These are phyloP conservation scores for Ordospora pajunii DNA, from an alignment of 371 early-diverging fungal genomes.

Conservation along the genomic window DNA sequence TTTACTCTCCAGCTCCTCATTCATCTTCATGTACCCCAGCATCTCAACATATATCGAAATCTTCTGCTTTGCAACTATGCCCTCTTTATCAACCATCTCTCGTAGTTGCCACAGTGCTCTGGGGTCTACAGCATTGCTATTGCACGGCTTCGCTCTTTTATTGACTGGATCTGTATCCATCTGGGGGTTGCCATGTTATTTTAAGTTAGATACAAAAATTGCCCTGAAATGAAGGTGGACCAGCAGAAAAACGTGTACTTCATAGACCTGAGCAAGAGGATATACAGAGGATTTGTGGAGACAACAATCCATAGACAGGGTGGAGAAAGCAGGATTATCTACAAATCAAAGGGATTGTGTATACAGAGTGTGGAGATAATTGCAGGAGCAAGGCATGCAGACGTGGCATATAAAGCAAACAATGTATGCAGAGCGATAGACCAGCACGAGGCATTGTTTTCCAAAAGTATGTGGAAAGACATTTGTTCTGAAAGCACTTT, in stretches of 20 bases:
- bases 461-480: not conserved
- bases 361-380: not conserved
- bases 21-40: conserved; percentile 1
- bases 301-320: conserved; percentile 2
- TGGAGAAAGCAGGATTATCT: not conserved
- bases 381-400: not conserved
- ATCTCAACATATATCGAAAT: not conserved
- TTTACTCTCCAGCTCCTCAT: conserved; percentile 18
- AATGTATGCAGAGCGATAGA: not conserved
- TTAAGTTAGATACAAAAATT: not conserved
- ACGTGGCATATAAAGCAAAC: not conserved
- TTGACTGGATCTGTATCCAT: not conserved
- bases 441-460: not conserved
- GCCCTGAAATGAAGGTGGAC: conserved; percentile 35
- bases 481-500: not conserved
- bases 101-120: not conserved
- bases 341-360: not conserved
- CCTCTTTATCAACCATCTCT: not conserved
- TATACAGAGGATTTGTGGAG: conserved; percentile 45
- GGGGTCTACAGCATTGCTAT: not conserved
- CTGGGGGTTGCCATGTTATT: not conserved
- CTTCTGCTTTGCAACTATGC: not conserved
- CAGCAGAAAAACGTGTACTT: conserved; percentile 51
- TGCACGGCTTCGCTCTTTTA: not conserved
- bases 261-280: conserved; percentile 24